Percentiles rank a stretch among this genome's conserved stretches.
Evolutionary conservation across 2,329 filamentous ascomycete species (phyloP).

Genomic region (Ampelomyces quisqualis): DNA sequence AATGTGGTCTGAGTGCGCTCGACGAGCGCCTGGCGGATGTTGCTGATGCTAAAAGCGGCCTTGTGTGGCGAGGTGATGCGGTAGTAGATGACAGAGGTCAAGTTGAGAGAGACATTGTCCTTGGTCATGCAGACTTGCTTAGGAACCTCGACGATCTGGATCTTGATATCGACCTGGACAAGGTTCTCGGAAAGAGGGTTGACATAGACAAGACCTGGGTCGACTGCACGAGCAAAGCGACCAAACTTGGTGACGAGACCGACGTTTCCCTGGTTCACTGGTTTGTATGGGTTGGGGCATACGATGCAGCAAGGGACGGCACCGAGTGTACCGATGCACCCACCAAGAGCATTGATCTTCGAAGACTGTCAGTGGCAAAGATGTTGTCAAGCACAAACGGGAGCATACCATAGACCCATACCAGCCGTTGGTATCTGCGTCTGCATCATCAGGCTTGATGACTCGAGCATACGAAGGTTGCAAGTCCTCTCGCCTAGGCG

Average conservation of each 20-base stretch:
- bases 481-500: conserved; percentile 78
- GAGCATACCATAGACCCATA: conserved; percentile 69
- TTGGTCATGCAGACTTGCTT: conserved; percentile 99
- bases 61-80: conserved; percentile 95
- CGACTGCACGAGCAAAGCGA: conserved; percentile 89
- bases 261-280: conserved; percentile 88
- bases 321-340: conserved; percentile 73
- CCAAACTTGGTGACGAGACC: conserved; percentile 96
- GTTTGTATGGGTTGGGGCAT: conserved; percentile 96
- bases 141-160: conserved; percentile 96
- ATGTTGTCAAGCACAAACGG: not conserved
- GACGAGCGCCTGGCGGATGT: conserved; percentile 92
- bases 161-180: conserved; percentile 96
- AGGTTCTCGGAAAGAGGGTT: conserved; percentile 91
- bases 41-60: conserved; percentile 92
- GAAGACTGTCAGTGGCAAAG: conserved; percentile 3
- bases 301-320: conserved; percentile 88
- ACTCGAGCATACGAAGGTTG: conserved; percentile 76
- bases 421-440: conserved; percentile 77
- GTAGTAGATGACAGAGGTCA: conserved; percentile 99
- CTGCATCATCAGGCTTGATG: conserved; percentile 62
- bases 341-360: conserved; percentile 70
- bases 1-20: conserved; percentile 98
- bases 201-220: conserved; percentile 95
- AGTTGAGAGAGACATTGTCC: conserved; percentile 91